Evolutionary conservation across 23 red algal genomes (phyloP).

Genomic region (Gracilaria gracilis): DNA sequence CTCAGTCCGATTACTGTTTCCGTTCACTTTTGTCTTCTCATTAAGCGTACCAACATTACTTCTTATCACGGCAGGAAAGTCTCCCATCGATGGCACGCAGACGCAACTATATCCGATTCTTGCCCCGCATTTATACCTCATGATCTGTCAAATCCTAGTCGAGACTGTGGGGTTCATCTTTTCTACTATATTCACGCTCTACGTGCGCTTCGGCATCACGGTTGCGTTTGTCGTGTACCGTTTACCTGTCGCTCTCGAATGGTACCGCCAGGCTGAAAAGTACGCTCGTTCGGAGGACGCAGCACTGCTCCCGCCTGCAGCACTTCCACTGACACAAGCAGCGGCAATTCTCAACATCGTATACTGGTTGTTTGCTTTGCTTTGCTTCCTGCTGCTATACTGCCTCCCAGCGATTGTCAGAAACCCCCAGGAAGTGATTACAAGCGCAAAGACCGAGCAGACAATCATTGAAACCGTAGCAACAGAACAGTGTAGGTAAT

Average conservation of each 20-base stretch:
- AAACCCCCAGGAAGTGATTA: constrained; percentile 22
- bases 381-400: constrained; percentile 66
- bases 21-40: constrained; percentile 62
- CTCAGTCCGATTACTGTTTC: constrained; percentile 58
- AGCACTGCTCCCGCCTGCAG: constrained; percentile 6
- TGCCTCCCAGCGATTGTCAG: constrained; percentile 48
- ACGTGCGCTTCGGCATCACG: constrained; percentile 43
- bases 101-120: constrained; percentile 42
- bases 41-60: constrained; percentile 20
- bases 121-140: constrained; percentile 61
- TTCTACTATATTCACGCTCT: constrained; percentile 17
- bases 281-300: constrained; percentile 24
- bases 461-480: not conserved
- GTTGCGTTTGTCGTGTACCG: constrained; percentile 61
- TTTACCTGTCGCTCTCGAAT: constrained; percentile 36
- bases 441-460: not conserved
- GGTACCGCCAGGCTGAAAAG: constrained; percentile 40
- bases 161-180: constrained; percentile 59
- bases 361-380: constrained; percentile 57
- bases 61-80: constrained; percentile 26
- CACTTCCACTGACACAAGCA: constrained; percentile 49
- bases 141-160: constrained; percentile 58
- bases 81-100: not conserved
- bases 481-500: not conserved
- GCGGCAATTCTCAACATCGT: constrained; percentile 66